Percentiles rank a stretch among this genome's conserved stretches.
phyloP scores from a whole-genome alignment of 805 yeast species.

The Ogataea thermomethanolica region DNA sequence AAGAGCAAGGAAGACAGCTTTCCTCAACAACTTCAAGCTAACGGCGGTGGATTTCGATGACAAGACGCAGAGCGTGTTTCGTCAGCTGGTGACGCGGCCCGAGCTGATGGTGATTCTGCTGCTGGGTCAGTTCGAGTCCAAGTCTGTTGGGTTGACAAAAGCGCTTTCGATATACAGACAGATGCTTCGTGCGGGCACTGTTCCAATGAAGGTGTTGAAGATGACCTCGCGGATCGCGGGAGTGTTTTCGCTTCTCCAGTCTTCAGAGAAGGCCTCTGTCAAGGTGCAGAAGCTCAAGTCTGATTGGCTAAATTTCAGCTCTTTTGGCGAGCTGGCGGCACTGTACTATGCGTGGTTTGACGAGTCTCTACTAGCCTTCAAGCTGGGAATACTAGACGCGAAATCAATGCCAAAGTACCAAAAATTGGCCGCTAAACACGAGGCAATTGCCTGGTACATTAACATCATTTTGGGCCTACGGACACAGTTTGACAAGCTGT shows the following conservation, averaged over 20 bases:
- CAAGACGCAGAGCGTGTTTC: conserved; percentile 22
- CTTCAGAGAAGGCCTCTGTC: conserved; percentile 14
- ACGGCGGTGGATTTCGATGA: conserved; percentile 24
- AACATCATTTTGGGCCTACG: conserved; percentile 58
- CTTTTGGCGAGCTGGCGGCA: conserved; percentile 49
- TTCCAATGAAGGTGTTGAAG: conserved; percentile 54
- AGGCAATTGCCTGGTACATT: conserved; percentile 64
- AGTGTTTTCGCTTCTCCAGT: conserved; percentile 10
- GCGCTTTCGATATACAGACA: conserved; percentile 60
- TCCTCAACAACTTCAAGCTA: conserved; percentile 14
- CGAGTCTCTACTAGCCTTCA: conserved; percentile 56
- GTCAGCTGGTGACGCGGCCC: conserved; percentile 30
- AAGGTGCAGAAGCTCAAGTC: conserved; percentile 23
- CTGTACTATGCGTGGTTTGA: conserved; percentile 65
- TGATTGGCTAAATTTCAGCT: conserved; percentile 40
- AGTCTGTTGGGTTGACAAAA: conserved; percentile 41
- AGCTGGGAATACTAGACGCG: conserved; percentile 45
- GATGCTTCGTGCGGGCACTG: conserved; percentile 63
- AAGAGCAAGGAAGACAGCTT: conserved; percentile 32
- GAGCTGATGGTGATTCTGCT: conserved; percentile 31
- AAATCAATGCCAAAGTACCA: conserved; percentile 28
- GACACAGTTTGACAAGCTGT: conserved; percentile 44
- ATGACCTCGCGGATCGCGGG: conserved; percentile 35
- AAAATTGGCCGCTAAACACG: conserved; percentile 49
- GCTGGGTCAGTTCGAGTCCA: conserved; percentile 38